These are phyloP conservation scores for Geotrichum carabidarum DNA, from an alignment of 1,139 yeast genomes.

Conservation along the genomic window DNA sequence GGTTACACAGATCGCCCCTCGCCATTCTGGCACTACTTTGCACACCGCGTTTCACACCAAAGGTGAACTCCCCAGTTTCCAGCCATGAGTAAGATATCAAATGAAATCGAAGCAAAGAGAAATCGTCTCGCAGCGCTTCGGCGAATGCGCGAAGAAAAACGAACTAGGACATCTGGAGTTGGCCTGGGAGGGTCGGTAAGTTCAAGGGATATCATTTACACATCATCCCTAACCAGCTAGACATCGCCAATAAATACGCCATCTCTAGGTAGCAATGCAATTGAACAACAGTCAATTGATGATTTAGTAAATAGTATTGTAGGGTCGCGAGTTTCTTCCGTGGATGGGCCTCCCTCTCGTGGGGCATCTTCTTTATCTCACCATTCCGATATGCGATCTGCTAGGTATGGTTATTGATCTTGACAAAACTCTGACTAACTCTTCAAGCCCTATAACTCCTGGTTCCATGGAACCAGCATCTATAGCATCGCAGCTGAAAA, in stretches of 20 bases:
- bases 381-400: conserved; percentile 11
- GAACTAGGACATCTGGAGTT: conserved; percentile 17
- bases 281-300: conserved; percentile 21
- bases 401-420: neutral
- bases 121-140: conserved; percentile 45
- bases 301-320: conserved; percentile 26
- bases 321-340: conserved; percentile 16
- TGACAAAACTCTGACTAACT: neutral
- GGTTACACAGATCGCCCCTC: neutral
- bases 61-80: conserved; percentile 7
- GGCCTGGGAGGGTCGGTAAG: conserved; percentile 13
- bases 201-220: neutral
- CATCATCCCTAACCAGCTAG: neutral
- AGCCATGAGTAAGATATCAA: conserved; percentile 22
- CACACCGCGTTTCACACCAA: no score
- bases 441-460: conserved; percentile 3
- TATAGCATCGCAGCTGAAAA: neutral
- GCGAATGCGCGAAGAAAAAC: conserved; percentile 34
- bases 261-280: neutral
- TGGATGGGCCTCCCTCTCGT: conserved; percentile 10
- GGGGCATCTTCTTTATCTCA: conserved; percentile 15
- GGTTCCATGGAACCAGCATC: neutral
- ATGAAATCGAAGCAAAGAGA: conserved; percentile 46
- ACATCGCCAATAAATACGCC: conserved; percentile 8
- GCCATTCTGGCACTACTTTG: no score